Base-by-base conservation (phyloP, 1,284 basidiomycete genomes). In the Cutaneotrichosporon mucoides region DNA sequence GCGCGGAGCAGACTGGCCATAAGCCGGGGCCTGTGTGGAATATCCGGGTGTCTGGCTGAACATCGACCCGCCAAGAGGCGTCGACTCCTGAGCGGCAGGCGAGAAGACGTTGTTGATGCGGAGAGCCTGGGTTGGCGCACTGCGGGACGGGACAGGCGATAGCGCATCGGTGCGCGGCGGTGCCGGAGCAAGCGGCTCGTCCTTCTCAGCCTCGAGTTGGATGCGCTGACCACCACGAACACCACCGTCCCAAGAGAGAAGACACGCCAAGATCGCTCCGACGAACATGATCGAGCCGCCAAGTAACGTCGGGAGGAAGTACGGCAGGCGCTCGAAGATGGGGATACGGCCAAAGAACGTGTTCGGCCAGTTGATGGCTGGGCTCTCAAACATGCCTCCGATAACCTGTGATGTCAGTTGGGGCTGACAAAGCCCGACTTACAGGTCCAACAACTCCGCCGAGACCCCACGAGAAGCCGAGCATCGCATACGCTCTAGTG, bases 381-480 rank as follows among this genome's bases (percentile, higher is more conserved):
- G 93, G 50, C 83, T 85, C 76, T 94, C 92, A 64, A 94, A 92
- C 53, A 87, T 81, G 68, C 90, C 91, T 63, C 91, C 90, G 45
- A 93, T 83, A 64, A 94, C 89, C 66, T 70, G 24, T 24, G 24
- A 24, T 24, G 24, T 24, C 24, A 24, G 24, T 24, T 24, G 59
- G 9, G 35, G 38, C 55, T 34, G 53, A 41, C 57, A 35, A 12
- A 62, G 48, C 16, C 33, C 13, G 9, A 67, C 70, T 34, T 51
- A 68, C 71, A n/a, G 76, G 76, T 58, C 76, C 76, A 12, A 77
- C 67, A 5, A 77, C 76, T 63, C 92, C 93, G 64, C 94, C 94
- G 71, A 97, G 86, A 63, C 93, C 94, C 94, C 94, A 97, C 65
- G 88, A 92, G 77, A 96, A 96, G 16, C 92, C 93, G 55, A 97